Evolutionary conservation across 768 basidiomycete species (phyloP).

Genomic region (Antrodiella citrinella): DNA sequence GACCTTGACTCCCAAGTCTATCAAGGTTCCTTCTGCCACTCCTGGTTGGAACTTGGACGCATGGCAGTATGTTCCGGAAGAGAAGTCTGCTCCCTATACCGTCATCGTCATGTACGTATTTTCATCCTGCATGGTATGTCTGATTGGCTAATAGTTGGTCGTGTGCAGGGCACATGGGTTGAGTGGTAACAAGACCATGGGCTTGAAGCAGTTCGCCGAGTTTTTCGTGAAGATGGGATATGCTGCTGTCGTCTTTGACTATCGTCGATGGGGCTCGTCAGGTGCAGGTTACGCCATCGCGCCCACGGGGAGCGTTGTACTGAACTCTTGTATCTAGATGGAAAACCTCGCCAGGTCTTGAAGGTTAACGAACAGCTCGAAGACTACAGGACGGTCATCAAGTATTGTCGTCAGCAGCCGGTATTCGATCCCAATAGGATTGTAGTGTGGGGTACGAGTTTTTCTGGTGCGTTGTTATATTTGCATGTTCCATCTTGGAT

Average conservation of each 20-base stretch:
- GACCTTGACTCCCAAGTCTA: not conserved
- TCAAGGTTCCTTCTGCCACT: conserved; percentile 22
- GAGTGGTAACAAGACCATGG: conserved; percentile 25
- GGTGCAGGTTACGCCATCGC: conserved; percentile 13
- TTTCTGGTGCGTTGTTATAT: conserved; percentile 17
- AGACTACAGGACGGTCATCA: conserved; percentile 30
- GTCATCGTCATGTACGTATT: conserved; percentile 26
- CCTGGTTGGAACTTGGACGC: conserved; percentile 27
- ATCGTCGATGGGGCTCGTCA: conserved; percentile 30
- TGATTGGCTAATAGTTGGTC: not conserved
- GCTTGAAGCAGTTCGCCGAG: conserved; percentile 23
- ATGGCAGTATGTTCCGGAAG: conserved; percentile 25
- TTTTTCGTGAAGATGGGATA: conserved; percentile 24
- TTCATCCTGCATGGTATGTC: not conserved
- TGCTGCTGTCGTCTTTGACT: conserved; percentile 29
- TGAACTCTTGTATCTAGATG: conserved; percentile 17
- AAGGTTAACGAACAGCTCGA: conserved; percentile 27
- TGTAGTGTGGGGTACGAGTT: conserved; percentile 29
- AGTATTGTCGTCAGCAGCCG: conserved; percentile 22
- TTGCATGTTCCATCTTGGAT: not conserved
- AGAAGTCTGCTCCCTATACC: conserved; percentile 11
- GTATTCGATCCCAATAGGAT: conserved; percentile 25
- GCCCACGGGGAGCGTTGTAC: not conserved
- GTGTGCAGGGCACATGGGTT: conserved; percentile 27
- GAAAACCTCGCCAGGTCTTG: conserved; percentile 22